A percentile compares a stretch with the other conserved stretches of the same genome.
Conservation (phyloP, 345 rosid species). For the Acer yangbiense region DNA sequence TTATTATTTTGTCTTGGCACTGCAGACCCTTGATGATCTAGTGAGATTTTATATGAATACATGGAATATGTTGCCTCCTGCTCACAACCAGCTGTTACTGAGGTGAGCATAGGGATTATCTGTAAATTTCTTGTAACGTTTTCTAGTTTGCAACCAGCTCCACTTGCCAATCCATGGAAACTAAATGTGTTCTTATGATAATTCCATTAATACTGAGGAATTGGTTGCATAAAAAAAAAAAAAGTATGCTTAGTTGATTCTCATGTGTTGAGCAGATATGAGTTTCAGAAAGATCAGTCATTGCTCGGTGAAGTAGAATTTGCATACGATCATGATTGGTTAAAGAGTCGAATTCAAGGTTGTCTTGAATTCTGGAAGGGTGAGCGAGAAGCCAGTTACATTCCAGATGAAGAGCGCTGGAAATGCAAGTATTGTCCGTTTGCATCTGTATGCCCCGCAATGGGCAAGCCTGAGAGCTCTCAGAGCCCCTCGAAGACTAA, state of each 20-base stretch:
- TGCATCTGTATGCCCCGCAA: constrained; percentile 48
- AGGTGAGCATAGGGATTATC: no score
- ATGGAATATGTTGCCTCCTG: no score
- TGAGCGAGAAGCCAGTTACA: constrained; percentile 59
- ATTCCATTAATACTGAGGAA: no score
- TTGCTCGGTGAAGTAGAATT: constrained; percentile 68
- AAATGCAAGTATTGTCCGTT: constrained; percentile 69
- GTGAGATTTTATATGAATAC: no score
- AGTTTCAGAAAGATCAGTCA: constrained; percentile 68
- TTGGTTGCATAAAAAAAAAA: no score
- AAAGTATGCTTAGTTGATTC: neutral
- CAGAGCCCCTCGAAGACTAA: constrained; percentile 20
- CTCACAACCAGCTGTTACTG: no score
- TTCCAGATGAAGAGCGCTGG: constrained; percentile 82
- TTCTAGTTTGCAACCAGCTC: no score
- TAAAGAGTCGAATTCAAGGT: constrained; percentile 38
- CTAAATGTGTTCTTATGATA: no score
- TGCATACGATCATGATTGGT: constrained; percentile 56
- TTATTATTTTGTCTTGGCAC: no score
- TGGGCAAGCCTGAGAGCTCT: constrained; percentile 14
- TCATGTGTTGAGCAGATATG: constrained; percentile 55
- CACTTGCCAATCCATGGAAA: no score
- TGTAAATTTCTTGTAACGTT: no score
- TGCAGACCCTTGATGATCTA: no score
- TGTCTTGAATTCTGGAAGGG: constrained; percentile 65